Conservation (phyloP, 371 early-diverging fungal species). For the Conidiobolus incongruus region DNA sequence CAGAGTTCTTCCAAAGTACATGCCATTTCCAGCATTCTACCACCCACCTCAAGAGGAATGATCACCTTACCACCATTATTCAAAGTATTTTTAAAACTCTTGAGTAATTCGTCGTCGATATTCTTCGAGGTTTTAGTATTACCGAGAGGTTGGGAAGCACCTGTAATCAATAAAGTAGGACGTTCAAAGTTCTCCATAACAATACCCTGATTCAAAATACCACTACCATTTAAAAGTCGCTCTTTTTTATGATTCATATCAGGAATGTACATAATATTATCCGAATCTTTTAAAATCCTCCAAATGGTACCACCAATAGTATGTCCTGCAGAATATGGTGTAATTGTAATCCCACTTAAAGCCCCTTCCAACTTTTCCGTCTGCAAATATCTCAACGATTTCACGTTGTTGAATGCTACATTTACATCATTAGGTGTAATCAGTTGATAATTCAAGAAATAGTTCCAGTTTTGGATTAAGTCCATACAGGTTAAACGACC, state of each 20-base stretch:
- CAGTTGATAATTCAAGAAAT: neutral
- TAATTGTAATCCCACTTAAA: constrained; percentile 51
- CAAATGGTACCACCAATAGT: constrained; percentile 94
- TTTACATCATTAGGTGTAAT: neutral
- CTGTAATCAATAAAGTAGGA: constrained; percentile 80
- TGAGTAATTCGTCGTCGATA: constrained; percentile 48
- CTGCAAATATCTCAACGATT: constrained; percentile 77
- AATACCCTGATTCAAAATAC: constrained; percentile 42
- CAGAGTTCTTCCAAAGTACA: constrained; percentile 74
- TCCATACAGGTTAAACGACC: constrained; percentile 74
- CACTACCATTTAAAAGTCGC: constrained; percentile 68
- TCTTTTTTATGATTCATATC: constrained; percentile 93
- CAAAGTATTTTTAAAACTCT: constrained; percentile 11
- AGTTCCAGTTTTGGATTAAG: constrained; percentile 35
- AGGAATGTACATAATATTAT: constrained; percentile 87
- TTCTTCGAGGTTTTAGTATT: constrained; percentile 40
- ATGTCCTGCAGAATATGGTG: constrained; percentile 89
- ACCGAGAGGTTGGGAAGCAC: constrained; percentile 51
- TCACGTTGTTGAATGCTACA: constrained; percentile 62
- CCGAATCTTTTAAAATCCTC: constrained; percentile 86
- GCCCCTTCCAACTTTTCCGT: constrained; percentile 42
- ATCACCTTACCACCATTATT: constrained; percentile 52
- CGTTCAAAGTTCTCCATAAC: constrained; percentile 45
- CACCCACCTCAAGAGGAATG: constrained; percentile 72
- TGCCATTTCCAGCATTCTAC: constrained; percentile 81